Conservation (phyloP, 2,329 filamentous ascomycete species). For the Fusarium sp. region DNA sequence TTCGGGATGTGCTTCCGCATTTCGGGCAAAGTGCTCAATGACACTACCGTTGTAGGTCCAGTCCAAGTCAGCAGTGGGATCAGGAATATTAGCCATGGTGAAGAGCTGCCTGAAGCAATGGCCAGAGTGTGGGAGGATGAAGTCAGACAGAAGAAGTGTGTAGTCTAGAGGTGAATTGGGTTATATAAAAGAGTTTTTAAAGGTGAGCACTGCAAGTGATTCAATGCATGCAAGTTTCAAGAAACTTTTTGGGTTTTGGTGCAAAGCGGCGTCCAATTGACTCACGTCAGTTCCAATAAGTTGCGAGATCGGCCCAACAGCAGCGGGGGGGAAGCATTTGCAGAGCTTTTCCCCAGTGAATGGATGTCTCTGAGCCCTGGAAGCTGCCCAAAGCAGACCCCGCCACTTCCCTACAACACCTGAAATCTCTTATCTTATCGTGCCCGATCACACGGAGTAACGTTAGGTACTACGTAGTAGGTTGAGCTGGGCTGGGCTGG, state of each 20-base stretch:
- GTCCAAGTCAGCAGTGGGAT: slow-evolving; percentile 76
- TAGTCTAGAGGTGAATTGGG: neutral
- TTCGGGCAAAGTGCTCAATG: slow-evolving; percentile 75
- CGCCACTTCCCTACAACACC: neutral
- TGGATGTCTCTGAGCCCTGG: slow-evolving; percentile 12
- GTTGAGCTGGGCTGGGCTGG: neutral
- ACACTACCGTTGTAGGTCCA: slow-evolving; percentile 76
- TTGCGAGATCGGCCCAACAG: slow-evolving; percentile 24
- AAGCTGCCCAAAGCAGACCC: slow-evolving; percentile 3
- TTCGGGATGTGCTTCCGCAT: slow-evolving; percentile 77
- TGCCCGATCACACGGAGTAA: too few relatives aligned
- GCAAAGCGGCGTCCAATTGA: slow-evolving; percentile 16
- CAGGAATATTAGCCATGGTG: slow-evolving; percentile 58
- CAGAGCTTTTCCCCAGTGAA: slow-evolving; percentile 17
- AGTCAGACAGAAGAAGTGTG: neutral
- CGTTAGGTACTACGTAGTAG: neutral
- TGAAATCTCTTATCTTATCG: slow-evolving; percentile 40
- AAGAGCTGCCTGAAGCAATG: slow-evolving; percentile 10
- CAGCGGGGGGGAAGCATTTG: slow-evolving; percentile 11
- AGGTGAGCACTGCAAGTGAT: slow-evolving; percentile 4
- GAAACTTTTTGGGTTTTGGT: slow-evolving; percentile 11
- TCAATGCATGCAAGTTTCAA: slow-evolving; percentile 6
- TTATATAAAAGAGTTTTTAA: neutral
- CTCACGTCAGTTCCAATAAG: slow-evolving; percentile 21
- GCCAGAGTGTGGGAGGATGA: slow-evolving; percentile 5